Base-by-base conservation (phyloP, 176 grass and related monocot genomes). In the Urochloa ruziziensis region DNA sequence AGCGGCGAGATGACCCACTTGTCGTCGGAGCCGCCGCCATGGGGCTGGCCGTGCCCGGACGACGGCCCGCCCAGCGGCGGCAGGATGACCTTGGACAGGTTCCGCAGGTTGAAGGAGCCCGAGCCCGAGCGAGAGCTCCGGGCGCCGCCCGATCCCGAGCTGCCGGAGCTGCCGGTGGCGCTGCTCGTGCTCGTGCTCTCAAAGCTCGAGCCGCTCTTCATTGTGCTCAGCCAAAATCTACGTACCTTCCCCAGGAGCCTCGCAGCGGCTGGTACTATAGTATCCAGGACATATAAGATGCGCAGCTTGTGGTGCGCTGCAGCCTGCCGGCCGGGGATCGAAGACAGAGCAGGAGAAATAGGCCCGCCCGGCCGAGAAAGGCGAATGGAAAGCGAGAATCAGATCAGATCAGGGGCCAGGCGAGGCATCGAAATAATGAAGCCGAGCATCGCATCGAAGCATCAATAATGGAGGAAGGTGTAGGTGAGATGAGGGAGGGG, bases 31-130 rank as follows among this genome's bases (percentile, higher is more conserved):
- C 78, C 83, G 56, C 59, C 62, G 9, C 59, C 62, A 10, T 86
- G 87, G 32, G n/a, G 17, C 82, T 85, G 83, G 80, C 80, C 52
- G 47, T 80, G 61, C 35, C 66, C 77, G 27, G 69, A 71, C 23
- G 88, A 70, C 19, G 89, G 67, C 63, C 62, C 87, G 48, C 96
- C 96, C 7, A 99, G 85, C 21, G 96, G 96, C 48, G 93, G 93
- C 19, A 99, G 89, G 73, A 96, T 84, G 36, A 96, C 60, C 85
- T 99, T 99, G 43, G 89, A 96, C 67, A 99, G 87, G 80, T 79
- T 87, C 49, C 91, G 88, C 47, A 92, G 91, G 84, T 80, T 96
- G 77, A 96, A 91, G 48, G 86, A 94, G 16, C 70, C 73, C 15
- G 88, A 85, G 5, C 52, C 52, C 3, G 61, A 64, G 13, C 14